Evolutionary conservation across 2,329 filamentous ascomycete genomes (phyloP).

Genomic region (Epichloe sibirici): DNA sequence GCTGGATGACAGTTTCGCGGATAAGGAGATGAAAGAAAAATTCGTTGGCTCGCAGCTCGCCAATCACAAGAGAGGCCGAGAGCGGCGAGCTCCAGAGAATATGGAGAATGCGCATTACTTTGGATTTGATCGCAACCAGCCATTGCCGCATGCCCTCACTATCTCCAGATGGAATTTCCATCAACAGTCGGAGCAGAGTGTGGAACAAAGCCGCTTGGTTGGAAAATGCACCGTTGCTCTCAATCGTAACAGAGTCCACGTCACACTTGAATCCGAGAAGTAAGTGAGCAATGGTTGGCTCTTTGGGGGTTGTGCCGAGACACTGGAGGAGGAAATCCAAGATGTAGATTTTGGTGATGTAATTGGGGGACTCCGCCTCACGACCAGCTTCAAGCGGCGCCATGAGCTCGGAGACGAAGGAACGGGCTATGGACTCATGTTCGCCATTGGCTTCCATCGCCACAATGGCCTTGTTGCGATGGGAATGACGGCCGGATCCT

Average conservation of each 20-base stretch:
- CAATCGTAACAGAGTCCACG: slow-evolving; percentile 55
- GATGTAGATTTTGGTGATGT: slow-evolving; percentile 71
- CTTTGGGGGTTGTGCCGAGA: slow-evolving; percentile 56
- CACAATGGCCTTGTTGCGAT: slow-evolving; percentile 75
- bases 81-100: slow-evolving; percentile 75
- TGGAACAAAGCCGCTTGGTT: slow-evolving; percentile 71
- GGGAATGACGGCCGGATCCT: slow-evolving; percentile 46
- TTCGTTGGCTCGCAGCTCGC: slow-evolving; percentile 68
- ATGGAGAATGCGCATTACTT: slow-evolving; percentile 60
- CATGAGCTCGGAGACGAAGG: slow-evolving; percentile 57
- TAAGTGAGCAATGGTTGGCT: slow-evolving; percentile 81
- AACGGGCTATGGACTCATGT: slow-evolving; percentile 64
- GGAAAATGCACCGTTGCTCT: slow-evolving; percentile 58
- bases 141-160: slow-evolving; percentile 51
- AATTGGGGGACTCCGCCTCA: slow-evolving; percentile 57
- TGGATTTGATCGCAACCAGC: slow-evolving; percentile 57
- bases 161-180: slow-evolving; percentile 54
- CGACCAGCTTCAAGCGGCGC: slow-evolving; percentile 60
- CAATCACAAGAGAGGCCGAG: slow-evolving; percentile 61
- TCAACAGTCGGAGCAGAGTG: slow-evolving; percentile 58
- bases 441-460: slow-evolving; percentile 75
- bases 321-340: slow-evolving; percentile 78
- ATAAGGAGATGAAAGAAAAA: slow-evolving; percentile 69
- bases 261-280: slow-evolving; percentile 78
- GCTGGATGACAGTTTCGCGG: slow-evolving; percentile 57